Evolutionary conservation across 2,329 filamentous ascomycete species (phyloP).

Genomic region (Aaosphaeria pasadenensis): DNA sequence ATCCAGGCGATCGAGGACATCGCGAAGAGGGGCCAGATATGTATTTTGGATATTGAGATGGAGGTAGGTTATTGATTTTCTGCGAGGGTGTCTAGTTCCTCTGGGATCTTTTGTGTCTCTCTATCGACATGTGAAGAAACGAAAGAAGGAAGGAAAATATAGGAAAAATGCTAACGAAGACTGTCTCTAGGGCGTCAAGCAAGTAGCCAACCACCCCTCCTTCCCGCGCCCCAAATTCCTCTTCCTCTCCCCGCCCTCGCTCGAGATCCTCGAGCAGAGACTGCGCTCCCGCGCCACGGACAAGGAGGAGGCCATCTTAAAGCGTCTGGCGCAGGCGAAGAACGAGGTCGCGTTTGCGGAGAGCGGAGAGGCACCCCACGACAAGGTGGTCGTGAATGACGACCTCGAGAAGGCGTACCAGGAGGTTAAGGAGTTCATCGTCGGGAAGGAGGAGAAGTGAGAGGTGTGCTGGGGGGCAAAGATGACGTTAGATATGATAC

Average conservation of each 20-base stretch:
- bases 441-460: constrained; percentile 26
- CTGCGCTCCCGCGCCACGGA: constrained; percentile 44
- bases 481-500: background rate
- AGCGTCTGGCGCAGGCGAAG: constrained; percentile 47
- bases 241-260: constrained; percentile 77
- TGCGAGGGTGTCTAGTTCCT: no score
- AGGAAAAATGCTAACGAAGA: background rate
- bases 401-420: constrained; percentile 50
- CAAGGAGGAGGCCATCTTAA: constrained; percentile 48
- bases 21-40: constrained; percentile 66
- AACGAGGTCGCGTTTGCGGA: constrained; percentile 42
- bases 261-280: constrained; percentile 67
- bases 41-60: constrained; percentile 95
- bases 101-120: no score
- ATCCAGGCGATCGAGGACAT: constrained; percentile 76
- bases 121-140: no score
- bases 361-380: constrained; percentile 45
- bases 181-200: constrained; percentile 71
- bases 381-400: constrained; percentile 52
- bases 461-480: background rate
- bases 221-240: constrained; percentile 72
- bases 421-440: constrained; percentile 50
- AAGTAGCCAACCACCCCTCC: constrained; percentile 70
- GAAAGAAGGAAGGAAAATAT: background rate
- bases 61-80: constrained; percentile 55